Evolutionary conservation across 768 basidiomycete species (phyloP).

Genomic region (Mycena floridula): DNA sequence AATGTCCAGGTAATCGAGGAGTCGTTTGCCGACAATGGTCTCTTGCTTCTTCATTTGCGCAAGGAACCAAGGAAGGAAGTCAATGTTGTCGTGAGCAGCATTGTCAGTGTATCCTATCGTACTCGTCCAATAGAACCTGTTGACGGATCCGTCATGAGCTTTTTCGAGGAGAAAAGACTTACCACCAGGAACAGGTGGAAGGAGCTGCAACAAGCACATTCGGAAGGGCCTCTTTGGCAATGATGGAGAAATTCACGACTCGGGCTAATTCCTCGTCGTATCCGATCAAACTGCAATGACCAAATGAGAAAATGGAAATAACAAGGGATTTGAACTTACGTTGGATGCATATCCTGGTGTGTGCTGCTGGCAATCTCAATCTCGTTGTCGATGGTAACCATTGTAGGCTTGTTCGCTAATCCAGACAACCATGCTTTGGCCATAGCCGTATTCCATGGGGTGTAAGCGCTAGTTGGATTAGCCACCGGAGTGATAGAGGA

Average conservation of each 20-base stretch:
- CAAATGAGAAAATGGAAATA: neutral
- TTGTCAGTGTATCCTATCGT: conserved; percentile 40
- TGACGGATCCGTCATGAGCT: neutral
- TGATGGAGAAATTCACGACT: conserved; percentile 33
- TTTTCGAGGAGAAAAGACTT: no score
- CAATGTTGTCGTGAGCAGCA: conserved; percentile 43
- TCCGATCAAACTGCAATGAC: conserved; percentile 21
- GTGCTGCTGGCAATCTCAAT: conserved; percentile 50
- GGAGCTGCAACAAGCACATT: conserved; percentile 40
- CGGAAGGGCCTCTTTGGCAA: conserved; percentile 38
- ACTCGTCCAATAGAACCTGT: conserved; percentile 44
- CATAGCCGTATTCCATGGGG: conserved; percentile 40
- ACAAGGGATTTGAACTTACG: neutral
- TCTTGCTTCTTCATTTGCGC: conserved; percentile 37
- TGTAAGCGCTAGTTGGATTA: conserved; percentile 32
- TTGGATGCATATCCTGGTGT: conserved; percentile 53
- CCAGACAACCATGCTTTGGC: conserved; percentile 39
- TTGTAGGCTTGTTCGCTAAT: conserved; percentile 39
- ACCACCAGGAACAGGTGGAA: conserved; percentile 41
- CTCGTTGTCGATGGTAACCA: conserved; percentile 49
- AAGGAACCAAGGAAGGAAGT: conserved; percentile 55
- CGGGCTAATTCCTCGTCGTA: conserved; percentile 48
- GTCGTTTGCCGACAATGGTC: conserved; percentile 27
- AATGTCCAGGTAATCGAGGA: conserved; percentile 51
- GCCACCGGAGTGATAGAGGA: conserved; percentile 34